Base-by-base conservation (phyloP, 1,139 yeast species). In the Nakaseomyces bracarensis region DNA sequence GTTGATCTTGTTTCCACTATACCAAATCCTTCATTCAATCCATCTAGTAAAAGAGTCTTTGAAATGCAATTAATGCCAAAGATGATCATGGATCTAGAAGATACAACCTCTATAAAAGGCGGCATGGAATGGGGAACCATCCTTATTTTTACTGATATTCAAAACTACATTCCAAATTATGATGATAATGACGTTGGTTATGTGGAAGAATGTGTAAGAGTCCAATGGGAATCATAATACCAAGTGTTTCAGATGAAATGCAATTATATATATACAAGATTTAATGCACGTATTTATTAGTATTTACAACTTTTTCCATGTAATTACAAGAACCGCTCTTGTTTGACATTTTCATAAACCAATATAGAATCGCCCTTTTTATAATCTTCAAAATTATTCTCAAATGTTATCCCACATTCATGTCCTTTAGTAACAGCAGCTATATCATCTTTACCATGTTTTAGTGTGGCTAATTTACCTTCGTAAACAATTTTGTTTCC, bases 101-200 rank as follows among this genome's bases (percentile, higher is more conserved):
- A 67, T 59, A 58, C 31, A 61, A 68, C 36, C 7, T 66, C 67
- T 38, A 70, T 79, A 20, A 61, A 72, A 9, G 77, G 77, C 34
- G 96, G 97, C 7, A 91, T 91, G 95, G 93, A 91, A 48, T 91
- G 98, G 98, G 97, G 97, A 2, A 84, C 97, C 0, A 83, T 91
- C 29, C 69, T 86, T 27, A 83, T 89, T 3, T 86, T 82, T 35
- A 84, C 96, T 0, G 93, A 87, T 53, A 65, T 66, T 3, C 82
- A 80, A 48, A 96, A 91, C 60, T 73, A 66, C 47, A 66, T 76
- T 11, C 86, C 93, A 45, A 61, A 69, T 38, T 59, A 72, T 20
- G 82, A 81, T 50, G 72, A 66, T 2, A 69, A 78, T 46, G 75
- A 78, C 36, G 91, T 86, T 16, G 96, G 85, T 0, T 91, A 91